A percentile compares a stretch with the other conserved stretches of the same genome.
phyloP scores from a whole-genome alignment of 352 stramenopile genomes.

The Pythium periplocum region DNA sequence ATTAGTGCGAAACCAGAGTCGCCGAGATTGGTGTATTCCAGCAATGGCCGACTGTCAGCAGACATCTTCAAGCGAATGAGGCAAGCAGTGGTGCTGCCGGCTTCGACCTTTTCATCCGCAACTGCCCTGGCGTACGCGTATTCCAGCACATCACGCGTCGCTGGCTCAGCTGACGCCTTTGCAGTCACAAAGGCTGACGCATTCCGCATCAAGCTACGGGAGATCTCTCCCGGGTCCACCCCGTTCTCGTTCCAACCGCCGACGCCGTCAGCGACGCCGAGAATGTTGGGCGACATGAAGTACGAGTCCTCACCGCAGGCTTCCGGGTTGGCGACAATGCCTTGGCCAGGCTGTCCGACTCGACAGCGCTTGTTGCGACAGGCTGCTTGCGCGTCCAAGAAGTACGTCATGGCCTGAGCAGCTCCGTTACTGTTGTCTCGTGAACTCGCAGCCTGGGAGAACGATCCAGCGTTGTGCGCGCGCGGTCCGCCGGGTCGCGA shows the following conservation, averaged over 20 bases:
- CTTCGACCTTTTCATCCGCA: slow-evolving; percentile 63
- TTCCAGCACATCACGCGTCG: slow-evolving; percentile 47
- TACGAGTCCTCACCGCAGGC: slow-evolving; percentile 72
- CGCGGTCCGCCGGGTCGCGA: slow-evolving; percentile 4
- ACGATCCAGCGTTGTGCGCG: slow-evolving; percentile 3
- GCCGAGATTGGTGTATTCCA: slow-evolving; percentile 79
- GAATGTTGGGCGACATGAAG: slow-evolving; percentile 54
- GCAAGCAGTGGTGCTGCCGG: slow-evolving; percentile 70
- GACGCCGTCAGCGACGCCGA: slow-evolving; percentile 71
- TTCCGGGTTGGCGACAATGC: slow-evolving; percentile 40
- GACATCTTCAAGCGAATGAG: slow-evolving; percentile 62
- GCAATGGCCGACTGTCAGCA: slow-evolving; percentile 30
- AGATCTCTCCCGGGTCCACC: slow-evolving; percentile 74
- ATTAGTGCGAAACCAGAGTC: slow-evolving; percentile 79
- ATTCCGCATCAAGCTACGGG: slow-evolving; percentile 70
- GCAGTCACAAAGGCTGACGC: slow-evolving; percentile 29
- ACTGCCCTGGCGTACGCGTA: slow-evolving; percentile 58
- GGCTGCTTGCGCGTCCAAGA: slow-evolving; percentile 64
- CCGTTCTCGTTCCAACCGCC: slow-evolving; percentile 81
- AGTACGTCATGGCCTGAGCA: slow-evolving; percentile 38
- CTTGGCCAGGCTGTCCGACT: slow-evolving; percentile 29
- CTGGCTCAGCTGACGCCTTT: slow-evolving; percentile 14
- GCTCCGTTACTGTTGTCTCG: slow-evolving; percentile 11
- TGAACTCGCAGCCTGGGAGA: not conserved
- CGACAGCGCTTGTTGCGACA: slow-evolving; percentile 67